Evolutionary conservation across 257 asterid species (phyloP).

Genomic region (Thymus mandschuricus): DNA sequence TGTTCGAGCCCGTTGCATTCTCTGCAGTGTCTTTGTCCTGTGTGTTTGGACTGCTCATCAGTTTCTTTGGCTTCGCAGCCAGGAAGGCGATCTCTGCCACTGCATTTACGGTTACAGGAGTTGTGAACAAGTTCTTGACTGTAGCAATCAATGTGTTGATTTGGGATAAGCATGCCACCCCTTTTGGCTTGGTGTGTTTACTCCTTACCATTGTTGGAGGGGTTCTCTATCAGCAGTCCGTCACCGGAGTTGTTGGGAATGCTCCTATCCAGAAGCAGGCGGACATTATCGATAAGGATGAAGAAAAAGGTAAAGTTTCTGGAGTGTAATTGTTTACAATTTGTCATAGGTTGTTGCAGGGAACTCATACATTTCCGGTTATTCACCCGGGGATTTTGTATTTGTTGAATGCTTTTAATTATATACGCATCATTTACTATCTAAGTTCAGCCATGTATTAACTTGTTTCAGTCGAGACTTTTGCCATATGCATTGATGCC

Average conservation of each 20-base stretch:
- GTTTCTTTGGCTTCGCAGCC: constrained; percentile 97
- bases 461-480: constrained; percentile 25
- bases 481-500: constrained; percentile 25
- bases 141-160: constrained; percentile 89
- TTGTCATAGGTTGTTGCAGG: constrained; percentile 25
- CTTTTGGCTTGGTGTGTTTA: constrained; percentile 86
- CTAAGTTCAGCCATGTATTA: constrained; percentile 7
- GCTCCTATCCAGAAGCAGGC: constrained; percentile 50
- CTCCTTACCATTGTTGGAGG: constrained; percentile 85
- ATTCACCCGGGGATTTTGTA: constrained; percentile 13
- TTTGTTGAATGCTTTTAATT: constrained; percentile 9
- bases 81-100: constrained; percentile 96
- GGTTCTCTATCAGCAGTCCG: constrained; percentile 94
- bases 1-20: constrained; percentile 64
- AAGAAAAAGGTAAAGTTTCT: constrained; percentile 63
- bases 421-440: constrained; percentile 9
- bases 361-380: constrained; percentile 11
- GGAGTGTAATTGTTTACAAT: constrained; percentile 45
- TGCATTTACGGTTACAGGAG: constrained; percentile 94
- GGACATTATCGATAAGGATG: constrained; percentile 51
- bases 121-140: constrained; percentile 92
- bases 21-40: constrained; percentile 83
- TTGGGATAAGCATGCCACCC: constrained; percentile 98
- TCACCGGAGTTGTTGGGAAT: constrained; percentile 58
- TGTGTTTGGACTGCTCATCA: constrained; percentile 90